A percentile compares a stretch with the other conserved stretches of the same genome.
Conservation (phyloP, 1,139 yeast genomes). For the Fermentozyma sake region DNA sequence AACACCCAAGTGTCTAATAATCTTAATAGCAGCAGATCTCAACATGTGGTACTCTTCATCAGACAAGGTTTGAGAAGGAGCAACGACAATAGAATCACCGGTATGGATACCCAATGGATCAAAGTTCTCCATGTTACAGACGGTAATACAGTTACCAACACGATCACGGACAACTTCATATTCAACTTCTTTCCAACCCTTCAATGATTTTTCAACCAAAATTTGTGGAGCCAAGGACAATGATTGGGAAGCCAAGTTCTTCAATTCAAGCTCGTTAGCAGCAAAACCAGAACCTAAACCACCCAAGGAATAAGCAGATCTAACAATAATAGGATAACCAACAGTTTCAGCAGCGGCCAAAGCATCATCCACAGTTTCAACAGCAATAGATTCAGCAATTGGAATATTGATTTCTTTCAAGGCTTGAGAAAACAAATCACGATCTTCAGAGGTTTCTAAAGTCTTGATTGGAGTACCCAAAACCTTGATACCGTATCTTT, state of each 20-base stretch:
- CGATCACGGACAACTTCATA: slow-evolving; percentile 98
- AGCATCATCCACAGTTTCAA: slow-evolving; percentile 90
- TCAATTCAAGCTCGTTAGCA: slow-evolving; percentile 71
- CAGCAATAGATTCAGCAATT: slow-evolving; percentile 94
- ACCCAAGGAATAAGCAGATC: slow-evolving; percentile 97
- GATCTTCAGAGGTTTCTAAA: slow-evolving; percentile 92
- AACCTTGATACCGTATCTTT: slow-evolving; percentile 87
- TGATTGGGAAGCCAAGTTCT: slow-evolving; percentile 83
- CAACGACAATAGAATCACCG: slow-evolving; percentile 98
- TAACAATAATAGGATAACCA: slow-evolving; percentile 94
- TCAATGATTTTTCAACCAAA: slow-evolving; percentile 90
- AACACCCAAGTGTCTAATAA: slow-evolving; percentile 95
- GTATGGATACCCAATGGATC: slow-evolving; percentile 98
- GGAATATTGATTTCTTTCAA: slow-evolving; percentile 91
- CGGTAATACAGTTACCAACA: slow-evolving; percentile 95
- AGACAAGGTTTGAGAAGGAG: slow-evolving; percentile 95
- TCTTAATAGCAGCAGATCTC: slow-evolving; percentile 94
- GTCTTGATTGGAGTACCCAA: slow-evolving; percentile 96
- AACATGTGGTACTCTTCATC: slow-evolving; percentile 98
- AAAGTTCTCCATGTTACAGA: slow-evolving; percentile 98
- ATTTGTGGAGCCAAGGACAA: slow-evolving; percentile 90
- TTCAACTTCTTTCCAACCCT: slow-evolving; percentile 99
- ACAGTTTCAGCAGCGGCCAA: slow-evolving; percentile 78
- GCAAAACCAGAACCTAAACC: slow-evolving; percentile 99
- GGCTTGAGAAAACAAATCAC: slow-evolving; percentile 93